Conservation (phyloP, 2,329 filamentous ascomycete genomes). For the Gliomastix tumulicola region DNA sequence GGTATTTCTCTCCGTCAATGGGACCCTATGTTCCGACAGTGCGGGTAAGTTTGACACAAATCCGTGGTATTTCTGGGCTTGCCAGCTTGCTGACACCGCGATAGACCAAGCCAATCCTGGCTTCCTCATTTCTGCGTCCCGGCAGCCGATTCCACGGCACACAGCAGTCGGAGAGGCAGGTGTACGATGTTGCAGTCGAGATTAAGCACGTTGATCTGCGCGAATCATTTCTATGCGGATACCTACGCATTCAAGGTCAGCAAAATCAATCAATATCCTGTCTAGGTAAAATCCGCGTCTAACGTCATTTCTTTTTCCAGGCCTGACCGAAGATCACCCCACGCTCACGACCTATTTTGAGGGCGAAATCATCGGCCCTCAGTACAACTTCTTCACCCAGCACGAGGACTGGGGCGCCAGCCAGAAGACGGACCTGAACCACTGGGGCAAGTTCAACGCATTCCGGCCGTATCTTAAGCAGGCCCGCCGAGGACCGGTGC, state of each 20-base stretch:
- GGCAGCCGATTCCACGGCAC: constrained; percentile 86
- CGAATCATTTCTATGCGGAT: constrained; percentile 91
- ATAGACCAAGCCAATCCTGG: constrained; percentile 70
- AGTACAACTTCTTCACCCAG: constrained; percentile 88
- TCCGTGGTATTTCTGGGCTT: constrained; percentile 23
- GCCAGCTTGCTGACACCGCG: too few relatives aligned
- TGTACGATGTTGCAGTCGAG: constrained; percentile 94
- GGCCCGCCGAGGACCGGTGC: constrained; percentile 46
- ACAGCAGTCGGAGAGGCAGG: constrained; percentile 86
- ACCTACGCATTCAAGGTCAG: constrained; percentile 86
- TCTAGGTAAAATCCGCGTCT: neutral
- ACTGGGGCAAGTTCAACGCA: constrained; percentile 86
- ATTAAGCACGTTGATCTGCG: constrained; percentile 94
- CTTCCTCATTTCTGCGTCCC: constrained; percentile 78
- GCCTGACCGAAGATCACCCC: constrained; percentile 89
- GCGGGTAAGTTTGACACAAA: constrained; percentile 39
- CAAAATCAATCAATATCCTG: too few relatives aligned
- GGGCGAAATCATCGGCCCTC: constrained; percentile 92
- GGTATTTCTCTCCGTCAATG: constrained; percentile 28
- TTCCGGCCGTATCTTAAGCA: constrained; percentile 68
- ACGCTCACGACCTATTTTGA: constrained; percentile 98
- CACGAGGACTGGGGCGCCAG: constrained; percentile 88
- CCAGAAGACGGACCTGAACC: constrained; percentile 83
- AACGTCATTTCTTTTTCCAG: constrained; percentile 42
- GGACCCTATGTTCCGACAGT: constrained; percentile 26